Base-by-base conservation (phyloP, 306 rosid genomes). In the Alnus glutinosa region DNA sequence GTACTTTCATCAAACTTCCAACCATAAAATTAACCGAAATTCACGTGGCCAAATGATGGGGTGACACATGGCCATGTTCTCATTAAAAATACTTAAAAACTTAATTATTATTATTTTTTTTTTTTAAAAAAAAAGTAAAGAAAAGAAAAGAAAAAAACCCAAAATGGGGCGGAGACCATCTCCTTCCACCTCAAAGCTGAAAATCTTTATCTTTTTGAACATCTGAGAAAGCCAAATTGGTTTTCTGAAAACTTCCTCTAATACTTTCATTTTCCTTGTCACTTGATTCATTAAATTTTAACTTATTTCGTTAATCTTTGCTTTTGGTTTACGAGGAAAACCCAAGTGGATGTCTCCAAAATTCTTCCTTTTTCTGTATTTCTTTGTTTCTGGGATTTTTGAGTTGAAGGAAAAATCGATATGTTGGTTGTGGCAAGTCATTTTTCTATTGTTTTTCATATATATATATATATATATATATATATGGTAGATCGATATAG, bases 401-500 rank as follows among this genome's bases (percentile, higher is more conserved):
- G 42, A 70, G 73, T 79, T 83, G 64, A 19, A 51, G 68, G n/a
- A 13, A 79, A 78, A 74, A 42, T 68, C 9, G 28, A 23, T 23
- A 23, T 28, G 7, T 46, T 8, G 44, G 44, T 3, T 7, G 9
- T 39, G 52, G 54, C 77, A 71, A 58, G 46, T 59, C 63, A 19
- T 10, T 75, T 75, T 52, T 14, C 30, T 74, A 54, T 52, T 46
- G 19, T 50, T 66, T 59, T 44, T 64, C 44, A 42, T 42, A 23
- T 23, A 23, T 23, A 23, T 23, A 23, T 23, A 23, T 23, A 23
- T 23, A 23, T 23, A 23, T 23, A 23, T 23, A 23, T 23, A 23
- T 23, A 23, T 23, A 23, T 23, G 28, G 28, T 23, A 23, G 46
- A 76, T 78, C 84, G 89, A 49, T 48, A 88, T 92, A 92, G 94